Conservation (phyloP, 192 early-diverging fungal species). For the Entomortierella beljakovae region DNA sequence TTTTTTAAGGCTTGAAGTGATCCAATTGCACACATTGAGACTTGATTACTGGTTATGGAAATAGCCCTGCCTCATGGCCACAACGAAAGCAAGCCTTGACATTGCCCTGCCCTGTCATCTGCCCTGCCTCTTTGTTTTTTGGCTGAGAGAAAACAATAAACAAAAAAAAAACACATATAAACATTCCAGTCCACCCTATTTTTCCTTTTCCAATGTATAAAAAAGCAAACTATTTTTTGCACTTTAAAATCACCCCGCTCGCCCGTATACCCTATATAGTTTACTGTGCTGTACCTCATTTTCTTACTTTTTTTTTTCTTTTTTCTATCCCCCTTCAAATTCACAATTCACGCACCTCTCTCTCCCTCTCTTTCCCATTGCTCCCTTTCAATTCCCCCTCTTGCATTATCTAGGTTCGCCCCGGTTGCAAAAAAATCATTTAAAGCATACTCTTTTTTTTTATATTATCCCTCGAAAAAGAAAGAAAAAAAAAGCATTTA, state of each 20-base stretch:
- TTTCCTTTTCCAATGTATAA: conserved; percentile 5
- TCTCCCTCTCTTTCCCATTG: neutral
- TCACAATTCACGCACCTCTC: too few relatives aligned
- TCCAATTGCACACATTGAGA: too few relatives aligned
- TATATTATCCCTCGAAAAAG: neutral
- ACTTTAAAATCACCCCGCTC: neutral
- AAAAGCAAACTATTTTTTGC: neutral
- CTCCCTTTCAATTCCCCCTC: neutral
- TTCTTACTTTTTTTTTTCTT: neutral
- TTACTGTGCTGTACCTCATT: neutral
- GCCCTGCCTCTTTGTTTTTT: conserved; percentile 12
- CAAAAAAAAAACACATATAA: conserved; percentile 11
- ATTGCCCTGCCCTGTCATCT: neutral
- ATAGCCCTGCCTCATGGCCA: neutral
- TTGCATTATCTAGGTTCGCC: neutral
- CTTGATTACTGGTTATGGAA: too few relatives aligned
- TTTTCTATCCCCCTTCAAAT: neutral
- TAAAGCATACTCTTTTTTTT: neutral
- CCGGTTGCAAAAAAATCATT: conserved; percentile 8
- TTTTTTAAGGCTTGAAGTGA: too few relatives aligned
- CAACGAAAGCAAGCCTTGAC: neutral
- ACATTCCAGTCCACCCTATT: conserved; percentile 21
- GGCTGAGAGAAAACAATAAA: too few relatives aligned
- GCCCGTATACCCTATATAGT: neutral
- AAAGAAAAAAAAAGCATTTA: too few relatives aligned